These are phyloP conservation scores for Nemania sp. DNA, from an alignment of 2,329 filamentous ascomycete species.

Conservation along the genomic window DNA sequence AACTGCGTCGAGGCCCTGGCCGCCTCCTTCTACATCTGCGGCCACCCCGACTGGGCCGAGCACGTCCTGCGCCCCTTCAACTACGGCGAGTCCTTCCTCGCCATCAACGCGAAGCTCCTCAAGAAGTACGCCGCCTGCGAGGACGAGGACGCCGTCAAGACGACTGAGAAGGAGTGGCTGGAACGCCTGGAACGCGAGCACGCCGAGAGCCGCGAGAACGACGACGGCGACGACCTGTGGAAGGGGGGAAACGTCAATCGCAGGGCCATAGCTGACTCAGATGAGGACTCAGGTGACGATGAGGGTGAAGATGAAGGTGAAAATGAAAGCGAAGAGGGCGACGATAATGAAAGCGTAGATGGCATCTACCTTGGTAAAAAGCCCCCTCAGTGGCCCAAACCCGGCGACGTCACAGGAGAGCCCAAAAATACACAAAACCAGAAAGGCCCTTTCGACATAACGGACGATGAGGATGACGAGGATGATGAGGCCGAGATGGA, in stretches of 20 bases:
- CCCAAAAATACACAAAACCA: conserved; percentile 53
- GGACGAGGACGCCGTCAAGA: conserved; percentile 81
- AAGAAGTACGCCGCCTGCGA: conserved; percentile 83
- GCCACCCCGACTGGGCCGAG: conserved; percentile 87
- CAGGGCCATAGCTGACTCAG: conserved; percentile 54
- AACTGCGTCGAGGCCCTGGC: conserved; percentile 97
- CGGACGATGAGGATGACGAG: conserved; percentile 73
- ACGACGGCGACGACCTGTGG: conserved; percentile 78
- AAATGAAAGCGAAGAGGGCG: conserved; percentile 50
- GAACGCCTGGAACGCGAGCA: conserved; percentile 90
- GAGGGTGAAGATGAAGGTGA: conserved; percentile 50
- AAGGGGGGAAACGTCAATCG: conserved; percentile 88
- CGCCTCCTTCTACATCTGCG: conserved; percentile 91
- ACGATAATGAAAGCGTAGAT: conserved; percentile 53
- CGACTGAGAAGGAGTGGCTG: conserved; percentile 85
- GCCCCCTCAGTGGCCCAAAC: conserved; percentile 44
- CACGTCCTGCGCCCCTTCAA: conserved; percentile 82
- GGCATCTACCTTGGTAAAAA: conserved; percentile 66
- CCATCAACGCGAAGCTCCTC: conserved; percentile 84
- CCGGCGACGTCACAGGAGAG: conserved; percentile 37
- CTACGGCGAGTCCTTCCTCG: conserved; percentile 85
- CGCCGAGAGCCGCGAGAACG: conserved; percentile 72
- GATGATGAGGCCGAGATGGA: conserved; percentile 83
- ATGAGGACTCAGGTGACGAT: conserved; percentile 49
- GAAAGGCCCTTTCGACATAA: conserved; percentile 74